Evolutionary conservation across 306 rosid genomes (phyloP).

Genomic region (Cyclanthera cordifolia): DNA sequence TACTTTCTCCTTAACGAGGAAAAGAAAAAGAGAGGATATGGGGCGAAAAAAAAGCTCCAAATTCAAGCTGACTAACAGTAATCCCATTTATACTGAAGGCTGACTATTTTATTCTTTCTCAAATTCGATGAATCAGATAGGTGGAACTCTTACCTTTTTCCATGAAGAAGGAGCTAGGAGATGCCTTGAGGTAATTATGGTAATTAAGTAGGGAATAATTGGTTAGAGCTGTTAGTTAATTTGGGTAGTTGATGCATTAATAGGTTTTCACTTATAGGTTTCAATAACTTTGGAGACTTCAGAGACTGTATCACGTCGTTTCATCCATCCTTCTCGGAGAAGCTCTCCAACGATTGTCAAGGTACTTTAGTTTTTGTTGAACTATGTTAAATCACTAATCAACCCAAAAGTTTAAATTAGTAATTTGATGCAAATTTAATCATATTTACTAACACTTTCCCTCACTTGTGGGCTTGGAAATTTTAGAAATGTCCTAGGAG

Average conservation of each 20-base stretch:
- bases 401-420: no score
- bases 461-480: no score
- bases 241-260: constrained; percentile 12
- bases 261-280: constrained; percentile 35
- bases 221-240: constrained; percentile 5
- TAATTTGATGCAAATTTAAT: no score
- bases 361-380: constrained; percentile 29
- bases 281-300: constrained; percentile 84
- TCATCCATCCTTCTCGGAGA: constrained; percentile 80
- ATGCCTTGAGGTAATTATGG: constrained; percentile 83
- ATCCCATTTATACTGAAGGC: neutral
- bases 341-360: constrained; percentile 90
- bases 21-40: neutral
- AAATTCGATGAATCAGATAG: constrained; percentile 46
- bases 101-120: neutral
- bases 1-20: neutral
- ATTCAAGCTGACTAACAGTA: neutral
- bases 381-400: no score
- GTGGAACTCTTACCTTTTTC: constrained; percentile 90
- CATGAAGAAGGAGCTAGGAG: constrained; percentile 70
- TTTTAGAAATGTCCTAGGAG: no score
- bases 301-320: constrained; percentile 68
- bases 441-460: no score
- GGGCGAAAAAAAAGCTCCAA: neutral
- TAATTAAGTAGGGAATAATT: constrained; percentile 17